Evolutionary conservation across 768 basidiomycete species (phyloP).

Genomic region (Naganishia randhawae): DNA sequence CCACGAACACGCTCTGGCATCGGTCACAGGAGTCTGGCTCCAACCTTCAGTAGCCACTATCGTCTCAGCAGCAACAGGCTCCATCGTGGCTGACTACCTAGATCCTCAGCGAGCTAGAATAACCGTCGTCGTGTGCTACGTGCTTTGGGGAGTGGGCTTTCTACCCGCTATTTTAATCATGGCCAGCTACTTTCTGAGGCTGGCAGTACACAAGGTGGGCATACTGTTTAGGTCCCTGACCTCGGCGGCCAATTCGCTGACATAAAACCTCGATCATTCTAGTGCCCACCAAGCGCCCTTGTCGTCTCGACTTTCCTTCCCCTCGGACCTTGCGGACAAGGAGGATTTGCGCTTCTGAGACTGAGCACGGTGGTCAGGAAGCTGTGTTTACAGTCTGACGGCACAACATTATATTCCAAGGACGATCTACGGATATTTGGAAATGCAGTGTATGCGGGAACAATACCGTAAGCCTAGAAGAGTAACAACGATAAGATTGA

Average conservation of each 20-base stretch:
- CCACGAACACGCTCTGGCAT: slow-evolving; percentile 60
- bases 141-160: slow-evolving; percentile 57
- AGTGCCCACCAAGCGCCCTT: slow-evolving; percentile 45
- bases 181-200: slow-evolving; percentile 61
- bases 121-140: slow-evolving; percentile 59
- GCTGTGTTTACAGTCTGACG: slow-evolving; percentile 11
- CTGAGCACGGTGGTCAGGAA: slow-evolving; percentile 37
- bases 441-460: slow-evolving; percentile 28
- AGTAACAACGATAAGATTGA: too few species aligned
- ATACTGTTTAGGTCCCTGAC: too few species aligned
- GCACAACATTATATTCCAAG: slow-evolving; percentile 3
- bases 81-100: slow-evolving; percentile 58
- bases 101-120: slow-evolving; percentile 56
- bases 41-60: slow-evolving; percentile 72
- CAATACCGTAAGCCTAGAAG: slow-evolving; percentile 27
- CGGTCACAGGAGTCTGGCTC: slow-evolving; percentile 66
- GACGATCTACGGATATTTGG: slow-evolving; percentile 31
- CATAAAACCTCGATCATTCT: not conserved
- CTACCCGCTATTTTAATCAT: slow-evolving; percentile 65
- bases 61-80: slow-evolving; percentile 68
- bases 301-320: slow-evolving; percentile 68
- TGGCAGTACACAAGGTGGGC: slow-evolving; percentile 52
- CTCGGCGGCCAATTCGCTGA: too few species aligned
- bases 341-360: slow-evolving; percentile 51
- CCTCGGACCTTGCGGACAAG: slow-evolving; percentile 68